Evolutionary conservation across 768 basidiomycete genomes (phyloP), one percentile per base, ranked within the genome.

Genomic region (Leccinum broughii): DNA sequence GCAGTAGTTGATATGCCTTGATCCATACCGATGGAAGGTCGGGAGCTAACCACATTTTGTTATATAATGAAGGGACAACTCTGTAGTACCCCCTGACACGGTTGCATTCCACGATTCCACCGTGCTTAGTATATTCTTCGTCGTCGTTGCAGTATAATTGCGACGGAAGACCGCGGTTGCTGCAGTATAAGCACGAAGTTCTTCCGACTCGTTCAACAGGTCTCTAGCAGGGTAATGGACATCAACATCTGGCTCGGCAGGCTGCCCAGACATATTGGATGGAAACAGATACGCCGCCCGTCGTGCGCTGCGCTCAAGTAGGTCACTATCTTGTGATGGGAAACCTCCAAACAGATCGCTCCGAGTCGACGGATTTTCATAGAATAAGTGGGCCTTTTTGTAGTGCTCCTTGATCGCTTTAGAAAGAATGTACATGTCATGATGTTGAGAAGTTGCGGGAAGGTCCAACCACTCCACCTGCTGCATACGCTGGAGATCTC

Each of bases 401-500:
- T 63, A 52, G 50, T 72, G 69, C 2, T 66, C 54, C 11, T 75
- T 57, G 46, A 80, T 75, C 6, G 64, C 66, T 20, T 64, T 61
- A 9, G 68, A 64, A 3, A 60, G 54, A 10, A 59, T 11, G 34
- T 63, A 63, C 37, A 78, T 68, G 2, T 55, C 66, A 41, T 67
- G 56, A 53, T 70, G 67, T 53, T 78, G 80, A 2, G 75, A 67
- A 37, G 62, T 50, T 2, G 65, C 6, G 6, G 63, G 54, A 56
- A 67, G 55, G n/a, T 50, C 28, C 6, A 26, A 28, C 81, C 80
- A 71, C 3, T 64, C 26, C 0, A 80, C 73, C 2, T 63, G 66
- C 60, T 83, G 76, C 77, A 80, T 80, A 1, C 76, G 78, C 60
- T 77, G 76, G 55, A 55, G 37, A 20, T 53, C 13, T 13, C 1